phyloP scores from a whole-genome alignment of 331 rosid species.

The Rhamnella rubrinervis region DNA sequence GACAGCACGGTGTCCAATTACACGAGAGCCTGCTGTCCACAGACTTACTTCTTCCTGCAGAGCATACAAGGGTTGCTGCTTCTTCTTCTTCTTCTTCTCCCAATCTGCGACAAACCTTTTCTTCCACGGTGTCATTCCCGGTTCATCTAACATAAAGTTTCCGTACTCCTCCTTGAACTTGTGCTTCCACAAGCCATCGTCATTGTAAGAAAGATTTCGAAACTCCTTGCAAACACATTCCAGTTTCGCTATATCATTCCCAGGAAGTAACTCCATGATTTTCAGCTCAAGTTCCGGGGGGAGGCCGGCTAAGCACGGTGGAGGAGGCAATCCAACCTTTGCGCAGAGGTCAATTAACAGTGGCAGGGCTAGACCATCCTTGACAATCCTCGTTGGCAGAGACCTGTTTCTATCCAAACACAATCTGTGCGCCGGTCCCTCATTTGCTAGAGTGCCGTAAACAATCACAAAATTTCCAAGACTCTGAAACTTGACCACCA shows the following conservation, averaged over 20 bases:
- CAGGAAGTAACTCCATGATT: constrained; percentile 56
- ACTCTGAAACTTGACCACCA: constrained; percentile 54
- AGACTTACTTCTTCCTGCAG: too few species aligned
- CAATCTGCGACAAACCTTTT: too few species aligned
- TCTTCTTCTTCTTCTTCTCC: too few species aligned
- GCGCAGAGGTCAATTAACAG: constrained; percentile 71
- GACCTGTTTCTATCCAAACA: constrained; percentile 43
- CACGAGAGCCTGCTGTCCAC: too few species aligned
- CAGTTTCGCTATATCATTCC: constrained; percentile 53
- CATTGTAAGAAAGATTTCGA: constrained; percentile 37
- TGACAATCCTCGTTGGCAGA: constrained; percentile 52
- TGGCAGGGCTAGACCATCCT: constrained; percentile 68
- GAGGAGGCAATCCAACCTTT: constrained; percentile 49
- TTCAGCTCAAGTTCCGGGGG: constrained; percentile 56
- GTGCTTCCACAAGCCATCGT: constrained; percentile 59
- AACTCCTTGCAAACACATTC: constrained; percentile 53
- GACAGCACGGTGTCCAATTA: too few species aligned
- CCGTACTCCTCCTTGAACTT: constrained; percentile 53
- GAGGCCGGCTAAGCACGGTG: constrained; percentile 64
- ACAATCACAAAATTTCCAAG: constrained; percentile 43
- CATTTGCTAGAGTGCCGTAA: neutral
- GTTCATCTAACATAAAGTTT: neutral
- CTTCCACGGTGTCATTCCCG: too few species aligned
- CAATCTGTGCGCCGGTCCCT: constrained; percentile 27
- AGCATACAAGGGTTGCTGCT: too few species aligned